Conservation (phyloP, 345 rosid species). For the Eucalyptus pumila region DNA sequence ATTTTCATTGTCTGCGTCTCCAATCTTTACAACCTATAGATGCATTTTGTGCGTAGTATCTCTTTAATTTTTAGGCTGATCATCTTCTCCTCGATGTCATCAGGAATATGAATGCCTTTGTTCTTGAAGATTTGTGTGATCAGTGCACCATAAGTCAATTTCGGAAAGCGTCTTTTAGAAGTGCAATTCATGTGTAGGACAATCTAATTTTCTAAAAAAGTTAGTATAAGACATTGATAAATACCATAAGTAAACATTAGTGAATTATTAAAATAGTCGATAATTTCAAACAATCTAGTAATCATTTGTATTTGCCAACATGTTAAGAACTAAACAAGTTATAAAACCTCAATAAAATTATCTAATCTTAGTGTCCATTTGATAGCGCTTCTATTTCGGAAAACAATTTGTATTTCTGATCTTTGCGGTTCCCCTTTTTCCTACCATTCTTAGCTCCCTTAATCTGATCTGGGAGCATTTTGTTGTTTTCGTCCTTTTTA, state of each 20-base stretch:
- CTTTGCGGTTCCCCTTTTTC: neutral
- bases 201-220: neutral
- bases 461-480: neutral
- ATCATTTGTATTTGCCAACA: neutral
- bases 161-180: neutral
- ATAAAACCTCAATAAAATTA: neutral
- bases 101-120: neutral
- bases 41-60: neutral
- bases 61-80: neutral
- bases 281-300: neutral
- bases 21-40: neutral
- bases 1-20: neutral
- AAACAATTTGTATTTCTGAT: too few species aligned
- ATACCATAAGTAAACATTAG: neutral
- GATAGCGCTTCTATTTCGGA: fast-evolving
- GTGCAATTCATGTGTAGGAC: neutral
- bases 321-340: neutral
- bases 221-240: neutral
- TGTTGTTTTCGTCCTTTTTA: too few species aligned
- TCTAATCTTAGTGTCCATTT: neutral
- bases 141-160: neutral
- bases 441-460: neutral
- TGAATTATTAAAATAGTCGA: too few species aligned
- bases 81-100: neutral
- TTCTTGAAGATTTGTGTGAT: neutral